Evolutionary conservation across 2,329 filamentous ascomycete genomes (phyloP), one percentile per base, ranked within the genome.

Genomic region (Cyclaneusma minus): DNA sequence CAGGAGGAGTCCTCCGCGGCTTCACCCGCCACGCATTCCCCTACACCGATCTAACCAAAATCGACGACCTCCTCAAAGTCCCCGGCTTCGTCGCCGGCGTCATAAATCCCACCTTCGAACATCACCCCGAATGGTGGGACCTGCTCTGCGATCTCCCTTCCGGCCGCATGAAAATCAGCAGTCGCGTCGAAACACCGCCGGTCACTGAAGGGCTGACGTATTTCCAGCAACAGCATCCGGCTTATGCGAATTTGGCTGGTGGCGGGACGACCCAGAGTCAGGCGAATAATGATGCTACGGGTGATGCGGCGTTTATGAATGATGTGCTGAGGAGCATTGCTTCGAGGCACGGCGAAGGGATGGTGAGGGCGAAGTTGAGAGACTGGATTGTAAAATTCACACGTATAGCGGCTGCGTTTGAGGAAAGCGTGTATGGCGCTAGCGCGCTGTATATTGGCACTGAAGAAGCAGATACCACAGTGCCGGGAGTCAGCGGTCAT

Each of bases 101-200:
- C 21, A 98, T 87, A 2, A 98, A 98, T 46, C 89, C 89, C 5
- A 87, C 84, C 0, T 98, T 98, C 48, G 84, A 87, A 34, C 72
- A 84, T 44, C 87, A 95, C 44, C 81, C 80, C 0, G 85, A 94
- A 48, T 98, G 89, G 89, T 98, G 89, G 89, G 89, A 98, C 51
- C 56, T 98, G 7, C 63, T 98, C 8, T 98, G 89, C 50, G 89
- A 98, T 50, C 60, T 98, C 21, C 79, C 85, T 0, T 87, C 76
- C 2, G 89, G 89, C 7, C 74, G 85, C 22, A 84, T 98, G 61
- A 92, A 89, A 53, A 95, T 98, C 43, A 92, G 82, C 44, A 82
- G 68, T 48, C 76, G 74, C 41, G 85, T 95, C 37, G 87, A 95
- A 35, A 54, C 68, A 13, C 79, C 84, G 0, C 69, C 76, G 2